Base-by-base conservation (phyloP, 2,329 filamentous ascomycete species). In the Scedosporium aurantiacum region DNA sequence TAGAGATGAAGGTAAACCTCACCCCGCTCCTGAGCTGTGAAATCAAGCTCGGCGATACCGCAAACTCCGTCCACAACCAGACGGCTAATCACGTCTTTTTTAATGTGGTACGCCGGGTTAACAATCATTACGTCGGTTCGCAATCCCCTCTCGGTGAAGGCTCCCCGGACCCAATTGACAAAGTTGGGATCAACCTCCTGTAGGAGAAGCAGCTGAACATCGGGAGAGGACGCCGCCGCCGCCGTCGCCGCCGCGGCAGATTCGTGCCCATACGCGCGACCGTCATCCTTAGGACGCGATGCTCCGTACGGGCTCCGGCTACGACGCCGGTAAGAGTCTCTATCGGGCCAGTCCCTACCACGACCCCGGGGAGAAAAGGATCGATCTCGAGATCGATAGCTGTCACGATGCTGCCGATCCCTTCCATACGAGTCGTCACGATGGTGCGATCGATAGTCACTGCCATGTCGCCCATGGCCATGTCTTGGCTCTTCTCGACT, bases 181-280 rank as follows among this genome's bases (percentile, higher is more conserved):
- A 96, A 97, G 62, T 90, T 87, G 63, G 88, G 80, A 63, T 87
- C 84, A 12, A 95, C 81, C 66, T 91, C 86, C 65, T 93, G 86
- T 54, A 93, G 79, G 4, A 95, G 82, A 28, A 97, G 83, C 32
- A 97, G 84, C 71, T 97, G 91, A 16, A 97, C 88, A 67, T 97
- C 91, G 2, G 93, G 92, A 23, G 23, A 21, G 8, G 55, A n/a
- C 16, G 45, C n/a, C 25, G 6, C 28, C 23, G 94, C 85, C 62
- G 82, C 78, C 4, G 89, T 85, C 62, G 45, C n/a, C 25, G 6
- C 28, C 23, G 94, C 85, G 62, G 82, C 78, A 4, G 89, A 85
- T 62, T 85, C 83, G 62, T 91, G 82, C 61, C 86, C 83, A 52
- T 91, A 90, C 6, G 96, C 82, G 32, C 89, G 87, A 12, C 91